Conservation (phyloP, 106 monocot species). For the Amphibolis antarctica region DNA sequence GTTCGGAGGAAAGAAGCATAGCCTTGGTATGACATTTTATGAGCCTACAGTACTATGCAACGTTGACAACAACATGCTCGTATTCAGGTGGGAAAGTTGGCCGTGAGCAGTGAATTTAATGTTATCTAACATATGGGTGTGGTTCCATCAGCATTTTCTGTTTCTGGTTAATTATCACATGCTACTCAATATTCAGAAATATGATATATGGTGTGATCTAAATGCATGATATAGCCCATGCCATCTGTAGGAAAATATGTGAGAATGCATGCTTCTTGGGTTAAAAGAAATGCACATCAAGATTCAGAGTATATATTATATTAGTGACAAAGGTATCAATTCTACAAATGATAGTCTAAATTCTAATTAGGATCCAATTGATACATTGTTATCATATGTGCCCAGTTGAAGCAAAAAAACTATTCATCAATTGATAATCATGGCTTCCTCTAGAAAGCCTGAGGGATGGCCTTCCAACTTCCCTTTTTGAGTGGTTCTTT, state of each 20-base stretch:
- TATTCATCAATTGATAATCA: too few relatives aligned
- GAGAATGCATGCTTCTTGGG: neutral
- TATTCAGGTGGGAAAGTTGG: constrained; percentile 14
- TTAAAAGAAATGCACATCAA: neutral
- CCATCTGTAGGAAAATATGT: too few relatives aligned
- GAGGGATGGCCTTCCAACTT: too few relatives aligned
- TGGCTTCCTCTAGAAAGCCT: too few relatives aligned
- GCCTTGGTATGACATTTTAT: constrained; percentile 26
- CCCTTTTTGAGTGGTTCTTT: too few relatives aligned
- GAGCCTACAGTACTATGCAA: constrained; percentile 24
- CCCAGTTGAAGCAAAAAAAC: too few relatives aligned
- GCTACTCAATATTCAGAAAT: too few relatives aligned
- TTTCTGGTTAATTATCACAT: neutral
- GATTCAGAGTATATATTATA: neutral
- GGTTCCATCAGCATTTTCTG: neutral
- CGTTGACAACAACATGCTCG: constrained; percentile 18
- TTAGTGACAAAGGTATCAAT: neutral
- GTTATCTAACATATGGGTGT: neutral
- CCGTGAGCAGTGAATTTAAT: neutral
- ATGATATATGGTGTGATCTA: too few relatives aligned
- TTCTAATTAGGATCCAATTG: neutral
- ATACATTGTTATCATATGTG: neutral
- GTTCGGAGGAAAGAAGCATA: constrained; percentile 21
- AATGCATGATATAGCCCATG: too few relatives aligned
- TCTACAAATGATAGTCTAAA: neutral